Percentiles rank a stretch among this genome's conserved stretches.
phyloP scores from a whole-genome alignment of 1,284 basidiomycete species.

The Xanthoconium separans region DNA sequence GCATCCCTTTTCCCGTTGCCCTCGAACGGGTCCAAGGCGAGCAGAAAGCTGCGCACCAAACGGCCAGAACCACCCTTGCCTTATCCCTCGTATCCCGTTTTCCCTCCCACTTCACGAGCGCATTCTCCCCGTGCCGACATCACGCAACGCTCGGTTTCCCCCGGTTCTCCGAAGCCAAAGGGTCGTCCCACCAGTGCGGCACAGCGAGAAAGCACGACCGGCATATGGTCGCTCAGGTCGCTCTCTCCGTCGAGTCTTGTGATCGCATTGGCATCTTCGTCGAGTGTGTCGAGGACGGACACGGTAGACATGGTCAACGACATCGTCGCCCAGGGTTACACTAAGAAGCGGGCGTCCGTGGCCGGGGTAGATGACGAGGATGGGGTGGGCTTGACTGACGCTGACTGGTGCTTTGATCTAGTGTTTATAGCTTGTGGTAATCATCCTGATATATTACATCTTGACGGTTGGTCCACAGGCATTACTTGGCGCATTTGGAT shows the following conservation, averaged over 20 bases:
- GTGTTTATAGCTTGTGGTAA: too few species aligned
- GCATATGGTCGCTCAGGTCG: slow-evolving; percentile 16
- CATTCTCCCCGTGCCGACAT: background rate
- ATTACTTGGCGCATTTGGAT: too few species aligned
- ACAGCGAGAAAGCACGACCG: slow-evolving; percentile 7
- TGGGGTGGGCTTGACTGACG: background rate
- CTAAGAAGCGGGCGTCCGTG: slow-evolving; percentile 10
- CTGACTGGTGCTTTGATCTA: background rate
- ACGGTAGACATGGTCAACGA: slow-evolving; percentile 25
- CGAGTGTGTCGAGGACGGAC: slow-evolving; percentile 24
- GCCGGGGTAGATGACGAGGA: background rate
- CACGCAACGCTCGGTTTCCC: slow-evolving; percentile 1
- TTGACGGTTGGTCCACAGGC: too few species aligned
- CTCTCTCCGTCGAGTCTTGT: slow-evolving; percentile 28
- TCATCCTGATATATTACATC: too few species aligned
- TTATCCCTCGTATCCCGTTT: slow-evolving; percentile 23
- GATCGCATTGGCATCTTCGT: slow-evolving; percentile 22
- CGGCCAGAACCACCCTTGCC: slow-evolving; percentile 17
- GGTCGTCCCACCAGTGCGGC: slow-evolving; percentile 2
- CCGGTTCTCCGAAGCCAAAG: slow-evolving; percentile 15
- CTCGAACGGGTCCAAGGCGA: slow-evolving; percentile 5
- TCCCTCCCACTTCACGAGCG: background rate
- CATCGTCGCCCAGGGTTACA: slow-evolving; percentile 25
- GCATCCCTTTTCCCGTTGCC: slow-evolving; percentile 23
- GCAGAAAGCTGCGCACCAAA: slow-evolving; percentile 3